A percentile compares a stretch with the other conserved stretches of the same genome.
Evolutionary conservation across 1,284 basidiomycete genomes (phyloP).

Genomic region (Lentinus polychrous): DNA sequence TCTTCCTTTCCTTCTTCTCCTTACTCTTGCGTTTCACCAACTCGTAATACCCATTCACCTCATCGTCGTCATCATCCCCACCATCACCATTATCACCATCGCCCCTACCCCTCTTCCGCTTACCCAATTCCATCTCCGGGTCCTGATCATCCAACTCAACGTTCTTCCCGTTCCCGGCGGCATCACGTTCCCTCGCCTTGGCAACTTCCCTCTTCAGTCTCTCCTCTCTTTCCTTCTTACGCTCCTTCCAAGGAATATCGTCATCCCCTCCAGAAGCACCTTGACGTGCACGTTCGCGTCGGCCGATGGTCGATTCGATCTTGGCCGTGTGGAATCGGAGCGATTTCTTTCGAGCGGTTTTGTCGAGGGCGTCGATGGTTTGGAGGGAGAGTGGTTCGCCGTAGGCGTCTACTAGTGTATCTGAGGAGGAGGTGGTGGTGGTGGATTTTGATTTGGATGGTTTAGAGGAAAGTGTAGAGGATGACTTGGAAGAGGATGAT

Average conservation of each 20-base stretch:
- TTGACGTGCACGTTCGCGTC: constrained; percentile 60
- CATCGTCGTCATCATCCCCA: constrained; percentile 26
- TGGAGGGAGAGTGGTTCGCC: constrained; percentile 72
- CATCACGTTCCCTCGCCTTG: constrained; percentile 24
- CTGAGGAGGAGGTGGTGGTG: constrained; percentile 7
- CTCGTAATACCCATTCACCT: constrained; percentile 75
- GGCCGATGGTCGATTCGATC: constrained; percentile 68
- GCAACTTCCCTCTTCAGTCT: constrained; percentile 41
- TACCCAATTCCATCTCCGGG: constrained; percentile 29
- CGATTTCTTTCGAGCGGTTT: constrained; percentile 69
- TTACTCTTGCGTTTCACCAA: constrained; percentile 73
- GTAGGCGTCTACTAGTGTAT: constrained; percentile 48
- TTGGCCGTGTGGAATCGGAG: constrained; percentile 85
- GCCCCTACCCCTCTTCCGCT: constrained; percentile 35
- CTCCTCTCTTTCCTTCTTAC: constrained; percentile 52
- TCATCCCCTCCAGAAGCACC: constrained; percentile 76
- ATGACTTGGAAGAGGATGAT: constrained; percentile 32
- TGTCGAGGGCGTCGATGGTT: constrained; percentile 73
- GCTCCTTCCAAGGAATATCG: constrained; percentile 77
- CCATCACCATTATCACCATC: constrained; percentile 26
- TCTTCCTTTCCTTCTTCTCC: constrained; percentile 72
- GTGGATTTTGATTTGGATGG: background rate
- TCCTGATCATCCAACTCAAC: constrained; percentile 63
- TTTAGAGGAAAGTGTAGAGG: constrained; percentile 30
- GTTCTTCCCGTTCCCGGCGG: constrained; percentile 39